Evolutionary conservation across 768 basidiomycete species (phyloP), one percentile per base, ranked within the genome.

Genomic region (Suillus subaureus): DNA sequence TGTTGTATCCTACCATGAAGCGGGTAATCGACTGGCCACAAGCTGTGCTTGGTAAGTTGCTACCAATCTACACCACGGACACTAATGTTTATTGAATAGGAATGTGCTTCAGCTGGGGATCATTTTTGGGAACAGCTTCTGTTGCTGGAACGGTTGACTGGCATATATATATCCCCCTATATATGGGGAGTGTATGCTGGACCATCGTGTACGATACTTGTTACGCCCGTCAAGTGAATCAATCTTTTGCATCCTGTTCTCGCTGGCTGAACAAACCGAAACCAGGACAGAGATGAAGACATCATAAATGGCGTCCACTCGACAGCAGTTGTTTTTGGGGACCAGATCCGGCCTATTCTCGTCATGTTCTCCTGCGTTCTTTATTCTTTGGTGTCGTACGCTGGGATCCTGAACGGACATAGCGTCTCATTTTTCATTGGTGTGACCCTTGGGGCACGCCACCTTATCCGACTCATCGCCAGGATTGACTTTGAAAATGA

Each of bases 251-350:
- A 1, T 31, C 28, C 9, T 26, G 18, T 18, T 11, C 28, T 21
- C 31, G 76, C 85, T 61, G 83, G 84, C 85, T 87, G 82, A 86
- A 86, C 69, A 84, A 85, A 64, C 83, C 84, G 9, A 68, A 84
- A 65, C 73, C 83, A 92, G 79, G 92, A 94, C 75, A 87, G 89
- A 64, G 76, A 82, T 61, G 92, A 92, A 77, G 91, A 93, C 74
- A 74, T 88, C 54, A 82, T 84, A 61, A 87, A 85, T 64, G 89
- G 89, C n/a, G 85, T 93, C 49, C 86, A 87, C 66, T 92, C 90
- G 9, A 93, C 90, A 28, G 91, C 92, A 0, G 83, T 93, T 54
- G 80, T 91, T 21, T 92, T 90, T 71, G 89, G 88, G 15, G 75
- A 80, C 4, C 82, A 82, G 74, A 85, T 90, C 42, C 81, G 84